Conservation (phyloP, 768 basidiomycete species). For the Fibroporia radiculosa region DNA sequence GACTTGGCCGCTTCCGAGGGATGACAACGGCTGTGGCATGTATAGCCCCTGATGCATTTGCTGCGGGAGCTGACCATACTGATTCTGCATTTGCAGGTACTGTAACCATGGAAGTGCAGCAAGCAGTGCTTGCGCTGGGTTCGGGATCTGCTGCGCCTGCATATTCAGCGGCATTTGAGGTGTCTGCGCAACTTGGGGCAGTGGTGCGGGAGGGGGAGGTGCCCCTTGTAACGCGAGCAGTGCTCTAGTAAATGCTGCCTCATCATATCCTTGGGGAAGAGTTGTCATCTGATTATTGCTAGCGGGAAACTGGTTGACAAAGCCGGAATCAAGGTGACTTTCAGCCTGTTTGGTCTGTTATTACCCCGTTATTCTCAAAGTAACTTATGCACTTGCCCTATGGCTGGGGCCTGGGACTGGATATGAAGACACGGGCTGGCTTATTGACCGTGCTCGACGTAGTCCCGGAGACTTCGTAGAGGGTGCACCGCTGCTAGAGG, state of each 20-base stretch:
- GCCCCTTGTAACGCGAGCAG: conserved; percentile 12
- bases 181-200: background rate
- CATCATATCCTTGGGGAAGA: conserved; percentile 13
- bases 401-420: conserved; percentile 11
- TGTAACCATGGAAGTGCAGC: conserved; percentile 21
- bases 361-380: background rate
- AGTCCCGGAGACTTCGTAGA: background rate
- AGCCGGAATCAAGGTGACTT: conserved; percentile 8
- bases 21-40: conserved; percentile 7
- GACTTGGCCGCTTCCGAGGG: background rate
- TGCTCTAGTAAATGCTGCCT: conserved; percentile 14
- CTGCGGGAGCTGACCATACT: conserved; percentile 15
- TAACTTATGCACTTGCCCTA: conserved; percentile 6
- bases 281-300: background rate
- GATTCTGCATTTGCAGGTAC: conserved; percentile 15
- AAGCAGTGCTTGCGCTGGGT: conserved; percentile 20
- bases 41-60: conserved; percentile 4
- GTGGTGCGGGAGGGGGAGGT: background rate
- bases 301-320: conserved; percentile 5
- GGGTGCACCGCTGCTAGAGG: background rate
- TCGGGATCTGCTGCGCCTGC: conserved; percentile 8
- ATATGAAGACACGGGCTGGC: conserved; percentile 12
- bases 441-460: conserved; percentile 13
- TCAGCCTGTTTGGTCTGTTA: conserved; percentile 7
- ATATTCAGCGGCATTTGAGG: conserved; percentile 4